Base-by-base conservation (phyloP, 2,329 filamentous ascomycete species). In the Phyllosticta capitalensis region DNA sequence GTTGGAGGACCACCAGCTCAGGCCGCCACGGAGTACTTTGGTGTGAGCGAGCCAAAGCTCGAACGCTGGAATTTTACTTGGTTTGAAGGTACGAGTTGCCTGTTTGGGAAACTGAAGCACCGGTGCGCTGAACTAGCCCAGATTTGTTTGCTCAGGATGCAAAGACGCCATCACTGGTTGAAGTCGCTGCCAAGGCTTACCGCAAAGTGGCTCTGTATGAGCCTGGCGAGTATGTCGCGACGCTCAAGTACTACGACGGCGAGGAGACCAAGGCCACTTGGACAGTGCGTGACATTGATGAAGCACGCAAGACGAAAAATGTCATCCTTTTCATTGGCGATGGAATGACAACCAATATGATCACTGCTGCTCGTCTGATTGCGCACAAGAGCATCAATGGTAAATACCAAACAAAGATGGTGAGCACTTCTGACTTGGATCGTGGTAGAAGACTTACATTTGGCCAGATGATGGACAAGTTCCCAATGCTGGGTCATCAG, bases 11-110 rank as follows among this genome's bases (percentile, higher is more conserved):
- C 75, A 61, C 70, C 81, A 24, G 38, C 52, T 5, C 24, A 22
- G 30, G 28, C 56, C n/a, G 83, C 85, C 49, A 77, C 84, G 17
- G 75, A 83, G 49, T 91, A 83, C 75, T 92, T 94, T 75, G 78
- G 79, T n/a, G 68, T 87, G 38, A 67, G 80, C 2, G 88, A 92
- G 70, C 86, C 89, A 20, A 74, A 83, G 70, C 75, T 94, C 17
- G 90, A 95, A 78, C 85, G 79, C 64, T 95, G 90, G 90, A 82
- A 85, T 64, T 94, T 94, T 69, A 80, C 80, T n/a, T 94, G 88
- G 87, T 92, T 83, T 68, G 90, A 92, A 76, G 87, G 77, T 80
- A 67, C 60, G 50, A 20, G 20, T 21, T 63, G 33, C 7, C 54
- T 45, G 17, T 14, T 19, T 33, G 12, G 17, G 55, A n/a, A 45